phyloP scores from a whole-genome alignment of 1,139 yeast genomes.

The Pichia sp. region DNA sequence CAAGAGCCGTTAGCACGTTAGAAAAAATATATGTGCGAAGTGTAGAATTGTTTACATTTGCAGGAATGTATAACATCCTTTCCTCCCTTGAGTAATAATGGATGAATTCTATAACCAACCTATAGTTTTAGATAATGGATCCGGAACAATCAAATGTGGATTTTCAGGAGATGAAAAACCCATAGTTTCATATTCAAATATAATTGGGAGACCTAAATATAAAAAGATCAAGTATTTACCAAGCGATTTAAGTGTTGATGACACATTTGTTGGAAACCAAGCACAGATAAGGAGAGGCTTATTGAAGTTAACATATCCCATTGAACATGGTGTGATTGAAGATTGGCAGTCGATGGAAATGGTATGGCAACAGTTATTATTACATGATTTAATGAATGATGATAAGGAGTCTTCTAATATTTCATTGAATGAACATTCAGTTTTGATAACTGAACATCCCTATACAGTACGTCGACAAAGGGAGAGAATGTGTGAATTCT shows the following conservation, averaged over 20 bases:
- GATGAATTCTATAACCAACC: constrained; percentile 60
- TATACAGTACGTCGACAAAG: constrained; percentile 68
- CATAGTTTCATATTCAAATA: constrained; percentile 39
- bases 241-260: constrained; percentile 56
- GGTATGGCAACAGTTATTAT: constrained; percentile 32
- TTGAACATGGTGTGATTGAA: constrained; percentile 72
- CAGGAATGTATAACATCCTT: neutral
- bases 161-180: constrained; percentile 92
- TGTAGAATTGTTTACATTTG: neutral
- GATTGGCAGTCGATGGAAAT: constrained; percentile 78
- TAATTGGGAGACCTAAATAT: constrained; percentile 81
- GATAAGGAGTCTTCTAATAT: constrained; percentile 1
- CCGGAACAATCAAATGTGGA: constrained; percentile 82
- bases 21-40: too few species aligned
- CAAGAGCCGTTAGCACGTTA: too few species aligned
- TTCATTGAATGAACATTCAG: constrained; percentile 66
- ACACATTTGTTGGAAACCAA: constrained; percentile 61
- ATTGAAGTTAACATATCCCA: constrained; percentile 61
- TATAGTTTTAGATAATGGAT: constrained; percentile 88
- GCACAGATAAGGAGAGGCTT: constrained; percentile 78
- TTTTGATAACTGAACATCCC: constrained; percentile 86
- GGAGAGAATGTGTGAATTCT: constrained; percentile 64
- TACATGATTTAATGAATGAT: constrained; percentile 18
- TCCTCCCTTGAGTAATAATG: neutral
- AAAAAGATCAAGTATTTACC: constrained; percentile 67